A percentile compares a stretch with the other conserved stretches of the same genome.
These are phyloP conservation scores for Monosporozyma solicola DNA, from an alignment of 805 yeast genomes.

Conservation along the genomic window DNA sequence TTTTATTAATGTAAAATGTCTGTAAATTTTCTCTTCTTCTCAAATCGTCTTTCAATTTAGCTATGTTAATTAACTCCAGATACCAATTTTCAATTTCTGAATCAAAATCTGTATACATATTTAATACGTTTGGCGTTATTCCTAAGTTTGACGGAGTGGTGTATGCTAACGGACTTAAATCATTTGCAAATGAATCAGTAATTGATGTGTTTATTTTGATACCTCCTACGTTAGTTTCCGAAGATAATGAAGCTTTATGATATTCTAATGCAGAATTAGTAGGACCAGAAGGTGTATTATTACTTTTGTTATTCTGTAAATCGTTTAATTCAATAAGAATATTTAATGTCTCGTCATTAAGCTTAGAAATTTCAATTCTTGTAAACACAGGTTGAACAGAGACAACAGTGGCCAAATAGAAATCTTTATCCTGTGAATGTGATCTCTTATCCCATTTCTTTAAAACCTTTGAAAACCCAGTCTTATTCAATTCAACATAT, in stretches of 20 bases:
- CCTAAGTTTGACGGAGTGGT: not conserved
- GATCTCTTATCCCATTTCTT: constrained; percentile 98
- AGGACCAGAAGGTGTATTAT: not conserved
- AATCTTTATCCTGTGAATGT: constrained; percentile 87
- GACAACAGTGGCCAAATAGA: constrained; percentile 84
- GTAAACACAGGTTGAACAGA: constrained; percentile 96
- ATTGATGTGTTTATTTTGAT: not conserved
- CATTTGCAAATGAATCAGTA: not conserved
- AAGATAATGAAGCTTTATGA: not conserved
- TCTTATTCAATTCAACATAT: constrained; percentile 87
- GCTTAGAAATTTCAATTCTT: constrained; percentile 71
- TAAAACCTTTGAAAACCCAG: constrained; percentile 90
- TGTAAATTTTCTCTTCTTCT: constrained; percentile 17
- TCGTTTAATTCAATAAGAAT: constrained; percentile 25
- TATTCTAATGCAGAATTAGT: not conserved
- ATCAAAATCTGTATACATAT: constrained; percentile 7
- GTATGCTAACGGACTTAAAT: not conserved
- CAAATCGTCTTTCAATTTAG: constrained; percentile 24
- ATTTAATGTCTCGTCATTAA: constrained; percentile 54
- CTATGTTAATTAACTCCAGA: constrained; percentile 25
- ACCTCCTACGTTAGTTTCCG: not conserved
- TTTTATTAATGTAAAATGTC: constrained; percentile 20
- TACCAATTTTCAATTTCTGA: constrained; percentile 29
- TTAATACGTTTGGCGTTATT: not conserved
- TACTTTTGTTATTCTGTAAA: not conserved